Evolutionary conservation across 1,284 basidiomycete species (phyloP).

Genomic region (Sporisorium reilianum): DNA sequence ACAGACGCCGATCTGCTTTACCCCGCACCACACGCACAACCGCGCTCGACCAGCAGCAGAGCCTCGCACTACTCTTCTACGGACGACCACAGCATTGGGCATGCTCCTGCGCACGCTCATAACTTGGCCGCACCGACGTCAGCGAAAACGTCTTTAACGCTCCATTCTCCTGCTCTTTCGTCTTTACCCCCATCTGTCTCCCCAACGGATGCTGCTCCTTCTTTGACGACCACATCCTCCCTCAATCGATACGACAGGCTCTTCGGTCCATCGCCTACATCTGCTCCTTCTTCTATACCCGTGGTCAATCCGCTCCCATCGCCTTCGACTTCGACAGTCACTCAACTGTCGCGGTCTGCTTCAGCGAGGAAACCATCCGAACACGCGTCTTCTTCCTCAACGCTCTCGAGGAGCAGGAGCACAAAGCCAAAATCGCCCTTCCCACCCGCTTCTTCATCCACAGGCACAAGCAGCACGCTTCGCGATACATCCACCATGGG

Average conservation of each 20-base stretch:
- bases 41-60: constrained; percentile 7
- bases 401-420: constrained; percentile 20
- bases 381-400: background rate
- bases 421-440: constrained; percentile 20
- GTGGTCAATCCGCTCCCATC: constrained; percentile 5
- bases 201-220: constrained; percentile 1
- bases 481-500: constrained; percentile 32
- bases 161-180: constrained; percentile 12
- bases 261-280: constrained; percentile 9
- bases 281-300: constrained; percentile 11
- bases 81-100: constrained; percentile 29
- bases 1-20: constrained; percentile 24
- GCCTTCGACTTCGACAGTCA: background rate
- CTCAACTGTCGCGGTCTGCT: background rate
- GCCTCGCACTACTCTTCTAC: constrained; percentile 19
- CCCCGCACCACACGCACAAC: constrained; percentile 6
- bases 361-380: background rate
- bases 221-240: constrained; percentile 1
- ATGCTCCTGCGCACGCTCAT: constrained; percentile 23
- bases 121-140: constrained; percentile 7
- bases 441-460: constrained; percentile 41
- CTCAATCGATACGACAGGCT: constrained; percentile 32
- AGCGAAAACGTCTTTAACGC: background rate
- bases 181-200: background rate
- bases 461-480: constrained; percentile 31